phyloP scores from a whole-genome alignment of 208 protist species.

The Leishmania martiniquensis region DNA sequence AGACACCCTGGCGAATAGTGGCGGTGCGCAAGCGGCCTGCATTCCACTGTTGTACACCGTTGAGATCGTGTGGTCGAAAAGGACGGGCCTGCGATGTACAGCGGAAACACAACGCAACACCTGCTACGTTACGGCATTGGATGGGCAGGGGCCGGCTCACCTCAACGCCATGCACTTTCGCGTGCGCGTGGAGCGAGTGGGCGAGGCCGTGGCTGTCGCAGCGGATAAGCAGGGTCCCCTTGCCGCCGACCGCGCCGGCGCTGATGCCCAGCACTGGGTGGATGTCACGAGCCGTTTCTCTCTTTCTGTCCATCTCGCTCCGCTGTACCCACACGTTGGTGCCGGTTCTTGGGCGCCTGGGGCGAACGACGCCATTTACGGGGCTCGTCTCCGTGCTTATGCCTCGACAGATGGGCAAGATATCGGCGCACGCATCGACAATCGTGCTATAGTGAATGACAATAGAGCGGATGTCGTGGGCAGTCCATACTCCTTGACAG shows the following conservation, averaged over 20 bases:
- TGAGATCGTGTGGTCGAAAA: slow-evolving; percentile 28
- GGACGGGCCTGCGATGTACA: slow-evolving; percentile 33
- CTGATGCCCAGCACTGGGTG: neutral
- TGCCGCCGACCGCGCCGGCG: neutral
- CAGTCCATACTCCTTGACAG: slow-evolving; percentile 52
- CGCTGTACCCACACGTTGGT: slow-evolving; percentile 23
- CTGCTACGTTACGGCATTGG: slow-evolving; percentile 40
- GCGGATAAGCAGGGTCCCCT: neutral
- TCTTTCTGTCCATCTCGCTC: slow-evolving; percentile 5
- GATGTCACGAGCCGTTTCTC: slow-evolving; percentile 8
- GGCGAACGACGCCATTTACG: slow-evolving; percentile 30
- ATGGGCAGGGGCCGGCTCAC: slow-evolving; percentile 35
- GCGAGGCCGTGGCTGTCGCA: neutral
- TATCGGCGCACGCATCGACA: slow-evolving; percentile 1
- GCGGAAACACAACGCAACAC: slow-evolving; percentile 33
- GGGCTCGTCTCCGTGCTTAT: slow-evolving; percentile 14
- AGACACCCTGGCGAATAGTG: slow-evolving; percentile 3
- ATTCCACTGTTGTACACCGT: slow-evolving; percentile 46
- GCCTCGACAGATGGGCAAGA: slow-evolving; percentile 17
- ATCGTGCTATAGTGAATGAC: neutral
- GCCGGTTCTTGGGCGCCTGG: slow-evolving; percentile 34
- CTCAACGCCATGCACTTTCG: slow-evolving; percentile 40
- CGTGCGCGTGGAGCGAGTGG: slow-evolving; percentile 29
- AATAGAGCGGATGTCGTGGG: slow-evolving; percentile 32
- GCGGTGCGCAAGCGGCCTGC: slow-evolving; percentile 10